Evolutionary conservation across 2,329 filamentous ascomycete species (phyloP), one percentile per base, ranked within the genome.

Genomic region (Hypoxylon sp.): DNA sequence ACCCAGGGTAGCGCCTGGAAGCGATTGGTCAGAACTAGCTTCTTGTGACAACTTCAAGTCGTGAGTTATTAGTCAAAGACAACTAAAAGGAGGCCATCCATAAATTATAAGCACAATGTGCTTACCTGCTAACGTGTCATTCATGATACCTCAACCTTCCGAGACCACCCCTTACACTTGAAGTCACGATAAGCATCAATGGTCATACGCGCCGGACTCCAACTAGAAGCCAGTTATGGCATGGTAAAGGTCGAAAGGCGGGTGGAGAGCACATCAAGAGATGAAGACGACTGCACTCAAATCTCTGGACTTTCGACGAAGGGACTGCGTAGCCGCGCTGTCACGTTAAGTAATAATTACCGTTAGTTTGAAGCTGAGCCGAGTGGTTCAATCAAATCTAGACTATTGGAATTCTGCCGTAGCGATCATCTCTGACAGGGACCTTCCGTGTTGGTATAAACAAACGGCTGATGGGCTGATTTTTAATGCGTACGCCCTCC

Each of bases 31-130:
- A 46, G 42, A 42, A 15, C 27, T 32, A 57, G 19, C 46, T 47
- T 65, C 32, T 66, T 44, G 67, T 29, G 53, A 53, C 46, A 68
- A 65, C 62, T 48, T 62, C 60, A 70, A 71, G 67, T 61, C 69
- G 67, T 67, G 72, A 39, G 62, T 48, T 27, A 56, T 51, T 27
- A 56, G 67, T 47, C 52, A 59, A 58, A 27, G 53, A 59, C 48
- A 60, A 63, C 68, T 37, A 63, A 64, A 67, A 68, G 71, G 60
- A 73, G 42, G 19, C 29, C 46, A 58, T 54, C 37, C 44, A 50
- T 24, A 56, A 62, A 19, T 29, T 6, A 60, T 42, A 58, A 44
- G 52, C 52, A 42, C 32, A 32, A 32, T 35, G 29, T 32, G 42
- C 52, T 56, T 48, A 53, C 37, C 48, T 58, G 31, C 53, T 39